Conservation (phyloP, 371 early-diverging fungal species). For the Saksenaea vasiformis region DNA sequence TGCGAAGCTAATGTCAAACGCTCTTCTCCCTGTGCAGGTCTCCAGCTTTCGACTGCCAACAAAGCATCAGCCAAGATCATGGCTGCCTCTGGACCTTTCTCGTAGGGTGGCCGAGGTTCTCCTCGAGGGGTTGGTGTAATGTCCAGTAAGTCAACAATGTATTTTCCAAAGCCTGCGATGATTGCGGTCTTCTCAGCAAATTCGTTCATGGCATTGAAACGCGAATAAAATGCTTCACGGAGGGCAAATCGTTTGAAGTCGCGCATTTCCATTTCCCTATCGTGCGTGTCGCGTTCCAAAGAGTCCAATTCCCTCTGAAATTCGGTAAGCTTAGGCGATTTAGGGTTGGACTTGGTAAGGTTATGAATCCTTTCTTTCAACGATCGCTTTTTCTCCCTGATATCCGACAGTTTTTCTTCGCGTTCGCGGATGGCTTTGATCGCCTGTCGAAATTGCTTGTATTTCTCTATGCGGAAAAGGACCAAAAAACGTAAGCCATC, state of each 20-base stretch:
- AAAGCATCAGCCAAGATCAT: slow-evolving; percentile 45
- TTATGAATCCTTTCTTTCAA: slow-evolving; percentile 38
- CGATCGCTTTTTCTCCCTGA: slow-evolving; percentile 46
- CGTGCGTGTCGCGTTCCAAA: slow-evolving; percentile 43
- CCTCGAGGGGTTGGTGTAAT: slow-evolving; percentile 40
- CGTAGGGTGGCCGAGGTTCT: slow-evolving; percentile 31
- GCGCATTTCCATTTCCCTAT: slow-evolving; percentile 46
- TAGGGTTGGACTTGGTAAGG: slow-evolving; percentile 28
- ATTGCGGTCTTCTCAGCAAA: slow-evolving; percentile 47
- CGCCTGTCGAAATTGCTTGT: slow-evolving; percentile 47
- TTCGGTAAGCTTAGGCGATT: slow-evolving; percentile 38
- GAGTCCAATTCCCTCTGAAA: slow-evolving; percentile 39
- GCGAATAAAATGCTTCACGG: slow-evolving; percentile 50
- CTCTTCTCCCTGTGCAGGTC: slow-evolving; percentile 38
- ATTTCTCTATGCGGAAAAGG: slow-evolving; percentile 38
- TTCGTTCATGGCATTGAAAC: slow-evolving; percentile 51
- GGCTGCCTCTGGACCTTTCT: slow-evolving; percentile 35
- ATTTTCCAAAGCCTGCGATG: slow-evolving; percentile 53
- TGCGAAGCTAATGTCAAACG: slow-evolving; percentile 36
- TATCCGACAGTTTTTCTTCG: slow-evolving; percentile 41
- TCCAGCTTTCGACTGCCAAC: slow-evolving; percentile 42
- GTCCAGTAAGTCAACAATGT: slow-evolving; percentile 45
- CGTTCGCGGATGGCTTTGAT: slow-evolving; percentile 50
- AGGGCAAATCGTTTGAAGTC: slow-evolving; percentile 54
- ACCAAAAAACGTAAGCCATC: neutral